Evolutionary conservation across 345 rosid species (phyloP), one percentile per base, ranked within the genome.

Genomic region (Lumnitzera littorea): DNA sequence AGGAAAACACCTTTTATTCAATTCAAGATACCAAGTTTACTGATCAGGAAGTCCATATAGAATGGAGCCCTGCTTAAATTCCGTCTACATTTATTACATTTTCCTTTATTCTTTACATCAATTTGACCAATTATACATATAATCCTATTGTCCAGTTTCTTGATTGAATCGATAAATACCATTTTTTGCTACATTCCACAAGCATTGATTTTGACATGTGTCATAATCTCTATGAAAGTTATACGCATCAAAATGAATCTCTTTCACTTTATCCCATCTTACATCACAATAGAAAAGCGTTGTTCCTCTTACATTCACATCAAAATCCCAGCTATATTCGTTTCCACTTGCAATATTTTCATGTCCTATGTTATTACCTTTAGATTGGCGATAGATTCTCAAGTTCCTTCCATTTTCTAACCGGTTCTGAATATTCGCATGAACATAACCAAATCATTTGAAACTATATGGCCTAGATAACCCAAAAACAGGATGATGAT

Each of bases 281-380:
- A 79, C 11, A 46, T 71, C 80, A 60, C 86, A 79, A 67, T 68
- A 84, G 71, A 72, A 75, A 51, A 79, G 62, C 0, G 84, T 81
- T 2, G 74, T 77, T 41, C 84, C 82, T 56, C 51, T 29, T 2
- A 29, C 70, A 11, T 79, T 73, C 50, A 41, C 71, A 0, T 71
- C n/a, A 68, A 79, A 84, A 50, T 79, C 81, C 86, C 89, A 84
- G 3, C 81, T 78, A 20, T 71, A 70, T 51, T 79, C 79, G 13
- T 58, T 43, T 53, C 84, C 86, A 2, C 76, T 76, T 0, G 61
- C 59, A 11, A 84, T 72, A 31, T 13, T 65, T 53, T 78, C 76
- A 71, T 57, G 56, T 15, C 89, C 84, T n/a, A 84, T 77, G 66
- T 84, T 81, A 6, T 65, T 27, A 50, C 81, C 86, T 66, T 73